A percentile compares a stretch with the other conserved stretches of the same genome.
Evolutionary conservation across 164 flowering plant species (phyloP).

Genomic region (Saururus chinensis): DNA sequence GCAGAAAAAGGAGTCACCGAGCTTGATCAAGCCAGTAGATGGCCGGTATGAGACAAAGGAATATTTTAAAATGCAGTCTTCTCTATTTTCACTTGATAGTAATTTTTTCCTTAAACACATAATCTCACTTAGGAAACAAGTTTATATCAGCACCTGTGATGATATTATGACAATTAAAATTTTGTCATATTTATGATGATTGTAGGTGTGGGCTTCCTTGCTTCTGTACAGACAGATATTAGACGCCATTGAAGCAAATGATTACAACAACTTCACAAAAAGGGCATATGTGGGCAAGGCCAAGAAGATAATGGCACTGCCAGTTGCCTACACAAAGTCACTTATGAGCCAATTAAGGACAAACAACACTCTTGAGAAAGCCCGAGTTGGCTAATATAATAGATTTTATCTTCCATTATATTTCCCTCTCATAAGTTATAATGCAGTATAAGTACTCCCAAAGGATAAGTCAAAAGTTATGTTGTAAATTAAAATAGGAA

Average conservation of each 20-base stretch:
- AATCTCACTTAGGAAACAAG: no score
- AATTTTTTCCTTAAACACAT: no score
- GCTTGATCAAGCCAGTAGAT: slow-evolving; percentile 71
- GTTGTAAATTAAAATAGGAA: no score
- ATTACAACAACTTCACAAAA: slow-evolving; percentile 77
- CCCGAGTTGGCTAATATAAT: slow-evolving; percentile 8
- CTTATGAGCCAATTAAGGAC: slow-evolving; percentile 30
- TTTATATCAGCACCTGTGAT: no score
- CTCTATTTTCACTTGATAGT: background rate
- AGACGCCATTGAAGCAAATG: slow-evolving; percentile 83
- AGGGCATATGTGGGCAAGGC: slow-evolving; percentile 78
- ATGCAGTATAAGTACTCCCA: background rate
- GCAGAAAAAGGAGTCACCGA: slow-evolving; percentile 72
- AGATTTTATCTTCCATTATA: no score
- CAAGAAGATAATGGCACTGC: slow-evolving; percentile 58
- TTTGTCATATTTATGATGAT: background rate
- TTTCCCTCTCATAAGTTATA: background rate
- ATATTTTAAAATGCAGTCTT: background rate
- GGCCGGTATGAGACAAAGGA: slow-evolving; percentile 60
- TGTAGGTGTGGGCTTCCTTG: slow-evolving; percentile 84
- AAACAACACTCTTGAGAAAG: slow-evolving; percentile 15
- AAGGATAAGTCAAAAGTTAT: no score
- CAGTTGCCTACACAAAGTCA: slow-evolving; percentile 56
- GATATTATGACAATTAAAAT: background rate
- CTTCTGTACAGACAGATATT: slow-evolving; percentile 64